These are phyloP conservation scores for Skeletonema potamos DNA, from an alignment of 108 stramenopile species.

Conservation along the genomic window DNA sequence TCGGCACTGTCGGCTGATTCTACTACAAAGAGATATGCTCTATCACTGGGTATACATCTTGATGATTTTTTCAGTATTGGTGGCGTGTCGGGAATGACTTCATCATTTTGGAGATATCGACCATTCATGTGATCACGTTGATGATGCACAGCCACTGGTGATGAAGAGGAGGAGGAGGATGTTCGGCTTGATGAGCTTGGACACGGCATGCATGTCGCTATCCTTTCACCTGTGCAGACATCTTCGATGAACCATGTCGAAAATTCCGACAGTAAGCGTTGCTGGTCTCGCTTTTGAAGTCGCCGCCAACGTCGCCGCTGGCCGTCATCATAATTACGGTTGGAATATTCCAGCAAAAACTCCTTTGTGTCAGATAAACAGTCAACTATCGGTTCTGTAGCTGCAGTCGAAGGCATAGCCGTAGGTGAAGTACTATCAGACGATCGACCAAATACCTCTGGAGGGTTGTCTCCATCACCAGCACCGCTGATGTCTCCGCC, in stretches of 20 bases:
- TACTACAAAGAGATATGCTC: background rate
- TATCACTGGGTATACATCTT: background rate
- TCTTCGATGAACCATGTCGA: background rate
- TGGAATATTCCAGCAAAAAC: background rate
- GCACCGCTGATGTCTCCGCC: no score
- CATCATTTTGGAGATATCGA: background rate
- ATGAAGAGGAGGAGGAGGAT: background rate
- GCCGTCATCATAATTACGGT: background rate
- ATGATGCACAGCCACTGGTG: background rate
- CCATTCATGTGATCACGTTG: background rate
- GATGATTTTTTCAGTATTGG: background rate
- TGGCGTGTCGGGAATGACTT: background rate
- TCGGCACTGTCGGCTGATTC: background rate
- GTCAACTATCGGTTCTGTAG: background rate
- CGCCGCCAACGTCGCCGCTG: background rate
- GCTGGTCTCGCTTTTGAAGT: background rate
- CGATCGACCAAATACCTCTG: background rate
- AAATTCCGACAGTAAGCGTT: background rate
- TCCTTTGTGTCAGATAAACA: background rate
- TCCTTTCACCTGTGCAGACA: background rate
- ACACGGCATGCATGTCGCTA: background rate
- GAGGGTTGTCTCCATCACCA: background rate
- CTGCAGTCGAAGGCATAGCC: background rate
- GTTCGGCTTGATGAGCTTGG: background rate
- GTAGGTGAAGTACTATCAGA: background rate